Evolutionary conservation across 805 yeast species (phyloP), one percentile per base, ranked within the genome.

Genomic region (Sugiyamaella valdiviana): DNA sequence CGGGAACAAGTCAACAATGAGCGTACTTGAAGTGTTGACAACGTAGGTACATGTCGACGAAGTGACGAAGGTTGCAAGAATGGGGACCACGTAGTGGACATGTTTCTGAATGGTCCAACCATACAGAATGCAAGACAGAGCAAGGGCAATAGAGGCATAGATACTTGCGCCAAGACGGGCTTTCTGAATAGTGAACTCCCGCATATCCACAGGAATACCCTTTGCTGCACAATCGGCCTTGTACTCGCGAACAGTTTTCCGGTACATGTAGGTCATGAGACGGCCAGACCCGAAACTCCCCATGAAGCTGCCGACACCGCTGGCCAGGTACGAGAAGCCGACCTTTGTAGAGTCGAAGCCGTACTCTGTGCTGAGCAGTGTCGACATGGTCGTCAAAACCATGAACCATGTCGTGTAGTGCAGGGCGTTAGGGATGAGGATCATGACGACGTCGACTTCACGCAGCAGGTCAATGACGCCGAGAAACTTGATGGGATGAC

Each of bases 1-100:
- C 0, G 96, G 95, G 53, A 75, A 81, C 49, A 87, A 61, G 59
- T 89, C 96, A n/a, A 87, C 84, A 48, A 86, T 62, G 37, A 88
- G 64, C 0, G 93, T 85, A 22, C 45, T 44, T 2, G 80, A 71
- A 29, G 77, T 72, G 14, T 83, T 73, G 36, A 83, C 58, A 38
- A 80, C 75, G 44, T 79, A 76, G 55, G 82, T 75, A 4, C 82
- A 71, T n/a, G 81, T 73, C 51, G 73, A 63, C 5, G 90, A 79
- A 1, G 79, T 70, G 46, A 82, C 61, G 41, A 78, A 80, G 5
- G 82, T 70, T 51, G 77, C 68, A 1, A 85, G 73, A 14, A 86
- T 66, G 29, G 50, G 78, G 0, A 79, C 77, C 0, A 81, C 72
- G 26, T 81, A 64, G 38, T 71, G 69, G 3, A 74, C 72, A 23